Evolutionary conservation across 306 rosid genomes (phyloP).

Genomic region (Vigna angularis): DNA sequence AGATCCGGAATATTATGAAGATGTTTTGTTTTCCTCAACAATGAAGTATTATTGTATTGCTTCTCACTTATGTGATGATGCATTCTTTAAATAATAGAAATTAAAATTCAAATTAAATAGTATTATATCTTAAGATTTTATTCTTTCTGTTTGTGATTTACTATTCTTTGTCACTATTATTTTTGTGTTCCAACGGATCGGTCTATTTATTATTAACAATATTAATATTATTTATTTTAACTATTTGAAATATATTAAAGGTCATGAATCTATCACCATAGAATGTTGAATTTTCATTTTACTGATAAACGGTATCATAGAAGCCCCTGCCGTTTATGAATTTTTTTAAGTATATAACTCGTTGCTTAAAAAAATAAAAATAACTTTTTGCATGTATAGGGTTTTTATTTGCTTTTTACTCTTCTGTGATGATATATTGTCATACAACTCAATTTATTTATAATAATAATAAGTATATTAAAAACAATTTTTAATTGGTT

Average conservation of each 20-base stretch:
- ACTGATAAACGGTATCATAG: background rate
- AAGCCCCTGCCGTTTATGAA: background rate
- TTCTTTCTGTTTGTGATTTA: too few relatives aligned
- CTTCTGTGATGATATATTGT: too few relatives aligned
- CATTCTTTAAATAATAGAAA: background rate
- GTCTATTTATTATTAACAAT: too few relatives aligned
- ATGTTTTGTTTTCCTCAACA: conserved; percentile 9
- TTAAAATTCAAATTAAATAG: background rate
- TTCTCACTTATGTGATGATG: background rate
- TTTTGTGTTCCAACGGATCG: too few relatives aligned
- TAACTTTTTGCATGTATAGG: too few relatives aligned
- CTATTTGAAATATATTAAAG: background rate
- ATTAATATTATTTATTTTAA: too few relatives aligned
- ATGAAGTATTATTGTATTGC: background rate
- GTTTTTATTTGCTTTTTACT: too few relatives aligned
- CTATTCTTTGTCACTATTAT: too few relatives aligned
- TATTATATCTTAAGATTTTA: too few relatives aligned
- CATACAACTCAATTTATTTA: background rate
- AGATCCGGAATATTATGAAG: background rate
- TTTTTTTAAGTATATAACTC: background rate
- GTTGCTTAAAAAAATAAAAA: background rate
- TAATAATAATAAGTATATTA: background rate
- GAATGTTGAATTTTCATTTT: background rate
- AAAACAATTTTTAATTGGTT: too few relatives aligned
- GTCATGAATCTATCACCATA: background rate